These are phyloP conservation scores for Rasamsonia emersonii DNA, from an alignment of 2,329 filamentous ascomycete species.

Conservation along the genomic window DNA sequence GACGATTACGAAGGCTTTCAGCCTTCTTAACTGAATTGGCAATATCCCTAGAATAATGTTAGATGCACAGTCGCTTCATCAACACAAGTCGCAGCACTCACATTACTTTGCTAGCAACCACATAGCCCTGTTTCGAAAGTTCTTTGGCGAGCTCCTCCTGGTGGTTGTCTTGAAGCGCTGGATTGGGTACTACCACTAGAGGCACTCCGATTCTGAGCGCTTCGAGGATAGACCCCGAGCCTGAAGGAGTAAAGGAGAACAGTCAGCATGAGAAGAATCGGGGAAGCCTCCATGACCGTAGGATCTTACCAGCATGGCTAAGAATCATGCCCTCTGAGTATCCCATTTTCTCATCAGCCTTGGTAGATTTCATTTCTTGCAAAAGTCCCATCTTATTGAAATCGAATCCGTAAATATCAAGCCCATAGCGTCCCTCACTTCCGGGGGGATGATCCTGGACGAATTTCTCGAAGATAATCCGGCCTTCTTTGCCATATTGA, in stretches of 20 bases:
- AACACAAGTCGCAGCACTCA: slow-evolving; percentile 32
- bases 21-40: slow-evolving; percentile 38
- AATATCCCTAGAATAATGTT: slow-evolving; percentile 36
- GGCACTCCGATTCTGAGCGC: slow-evolving; percentile 65
- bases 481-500: slow-evolving; percentile 69
- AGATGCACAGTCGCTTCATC: slow-evolving; percentile 6
- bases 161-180: slow-evolving; percentile 75
- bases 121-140: slow-evolving; percentile 65
- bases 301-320: slow-evolving; percentile 69
- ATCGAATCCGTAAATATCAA: slow-evolving; percentile 55
- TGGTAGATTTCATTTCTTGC: slow-evolving; percentile 48
- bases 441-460: slow-evolving; percentile 16
- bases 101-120: slow-evolving; percentile 61
- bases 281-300: background rate
- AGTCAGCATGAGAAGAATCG: too few species aligned
- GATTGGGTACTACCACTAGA: slow-evolving; percentile 85
- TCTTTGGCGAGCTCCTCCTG: slow-evolving; percentile 78
- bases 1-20: slow-evolving; percentile 37
- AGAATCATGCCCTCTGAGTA: slow-evolving; percentile 63
- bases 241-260: slow-evolving; percentile 37
- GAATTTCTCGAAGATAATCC: slow-evolving; percentile 42
- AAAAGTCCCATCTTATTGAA: slow-evolving; percentile 55
- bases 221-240: slow-evolving; percentile 82
- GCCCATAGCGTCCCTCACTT: slow-evolving; percentile 21
- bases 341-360: slow-evolving; percentile 33